phyloP scores from a whole-genome alignment of 148 eudicot species.

The Beta vulgaris region DNA sequence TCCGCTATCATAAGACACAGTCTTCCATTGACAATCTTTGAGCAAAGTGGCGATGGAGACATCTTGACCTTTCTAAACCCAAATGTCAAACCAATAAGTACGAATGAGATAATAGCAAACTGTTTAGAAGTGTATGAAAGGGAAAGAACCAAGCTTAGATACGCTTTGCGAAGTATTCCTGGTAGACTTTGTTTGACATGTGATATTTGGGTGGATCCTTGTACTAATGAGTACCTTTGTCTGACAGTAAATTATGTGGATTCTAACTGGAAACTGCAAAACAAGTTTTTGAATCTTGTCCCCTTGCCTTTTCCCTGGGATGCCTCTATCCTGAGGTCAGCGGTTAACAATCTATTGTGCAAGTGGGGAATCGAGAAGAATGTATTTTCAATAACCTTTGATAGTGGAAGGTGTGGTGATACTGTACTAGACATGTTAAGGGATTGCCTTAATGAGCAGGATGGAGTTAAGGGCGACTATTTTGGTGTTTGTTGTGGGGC shows the following conservation, averaged over 20 bases:
- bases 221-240: conserved; percentile 14
- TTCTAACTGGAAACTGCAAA: conserved; percentile 19
- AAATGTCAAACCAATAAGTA: conserved; percentile 1
- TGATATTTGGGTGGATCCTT: conserved; percentile 2
- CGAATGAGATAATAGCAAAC: background rate
- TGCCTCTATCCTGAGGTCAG: background rate
- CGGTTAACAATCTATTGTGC: background rate
- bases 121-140: conserved; percentile 13
- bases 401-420: conserved; percentile 13
- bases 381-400: conserved; percentile 5
- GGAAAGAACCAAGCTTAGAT: conserved; percentile 17
- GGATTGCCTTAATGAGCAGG: conserved; percentile 8
- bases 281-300: conserved; percentile 18
- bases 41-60: background rate
- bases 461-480: conserved; percentile 4
- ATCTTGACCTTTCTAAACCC: background rate
- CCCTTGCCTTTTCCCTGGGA: conserved; percentile 10
- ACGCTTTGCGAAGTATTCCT: background rate
- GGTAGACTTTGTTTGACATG: conserved; percentile 12
- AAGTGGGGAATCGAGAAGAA: conserved; percentile 18
- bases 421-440: background rate
- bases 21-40: background rate
- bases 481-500: conserved; percentile 17
- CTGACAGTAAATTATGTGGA: conserved; percentile 19
- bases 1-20: conserved; percentile 13